Base-by-base conservation (phyloP, 495 filamentous ascomycete genomes). In the Wilcoxina mikolae region DNA sequence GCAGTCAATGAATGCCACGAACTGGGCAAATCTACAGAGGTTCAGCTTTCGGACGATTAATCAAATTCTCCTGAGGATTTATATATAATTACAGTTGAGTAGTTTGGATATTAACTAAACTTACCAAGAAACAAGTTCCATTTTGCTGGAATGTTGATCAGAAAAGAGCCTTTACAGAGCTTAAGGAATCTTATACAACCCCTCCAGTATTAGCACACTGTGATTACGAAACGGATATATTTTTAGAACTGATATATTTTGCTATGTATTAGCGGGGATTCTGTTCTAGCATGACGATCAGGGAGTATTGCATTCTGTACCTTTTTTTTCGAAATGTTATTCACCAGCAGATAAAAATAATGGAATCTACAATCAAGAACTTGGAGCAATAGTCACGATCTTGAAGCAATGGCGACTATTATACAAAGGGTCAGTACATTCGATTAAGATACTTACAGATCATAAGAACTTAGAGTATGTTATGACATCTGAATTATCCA, bases 41-140 rank as follows among this genome's bases (percentile, higher is more conserved):
- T 69, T 0, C 61, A 58, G 44, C 23, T 7, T 68, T 71, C 38
- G 46, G 67, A 42, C 58, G 60, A 0, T n/a, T n/a, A n/a, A n/a
- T 71, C 70, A 71, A 71, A 53, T 71, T 70, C 57, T 69, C 68
- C 31, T 27, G 48, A 9, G 3, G 33, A 4, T 71, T 71, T 42
- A 67, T 71, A 17, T 41, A 59, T 5, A 47, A 57, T 10, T 71
- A 61, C 47, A 51, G 54, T 4, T 22, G 26, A 5, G 38, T 67
- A 9, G 57, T 56, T 22, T 20, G 35, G 26, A 63, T 58, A 5
- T 55, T 62, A 0, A 65, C 38, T 1, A 26, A 49, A 1, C 52
- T 56, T 0, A 9, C 46, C 1, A 18, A 18, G 9, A 59, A 53
- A 23, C 45, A 49, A 2, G 26, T 22, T 0, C n/a, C 47, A 23